These are phyloP conservation scores for Candida hungchunana DNA, from an alignment of 805 yeast genomes.

Conservation along the genomic window DNA sequence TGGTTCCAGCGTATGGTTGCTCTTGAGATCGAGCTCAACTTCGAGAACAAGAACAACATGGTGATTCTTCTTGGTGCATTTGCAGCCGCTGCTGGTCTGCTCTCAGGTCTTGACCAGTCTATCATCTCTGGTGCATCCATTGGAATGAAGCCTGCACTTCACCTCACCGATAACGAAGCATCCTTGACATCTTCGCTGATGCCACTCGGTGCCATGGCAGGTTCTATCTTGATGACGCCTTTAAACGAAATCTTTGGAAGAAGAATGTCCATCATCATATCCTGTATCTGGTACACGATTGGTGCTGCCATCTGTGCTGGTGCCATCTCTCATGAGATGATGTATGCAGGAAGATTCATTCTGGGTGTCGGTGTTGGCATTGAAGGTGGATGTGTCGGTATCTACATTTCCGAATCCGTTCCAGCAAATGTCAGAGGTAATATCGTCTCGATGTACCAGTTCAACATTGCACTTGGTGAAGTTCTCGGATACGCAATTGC, in stretches of 20 bases:
- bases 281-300: slow-evolving; percentile 56
- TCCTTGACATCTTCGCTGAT: slow-evolving; percentile 55
- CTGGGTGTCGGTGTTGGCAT: slow-evolving; percentile 64
- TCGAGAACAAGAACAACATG: slow-evolving; percentile 43
- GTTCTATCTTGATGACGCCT: slow-evolving; percentile 57
- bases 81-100: slow-evolving; percentile 60
- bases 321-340: slow-evolving; percentile 38
- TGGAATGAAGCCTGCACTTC: slow-evolving; percentile 41
- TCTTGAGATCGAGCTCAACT: slow-evolving; percentile 37
- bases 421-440: slow-evolving; percentile 57
- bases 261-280: slow-evolving; percentile 47
- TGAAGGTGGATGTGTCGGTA: slow-evolving; percentile 62
- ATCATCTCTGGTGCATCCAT: slow-evolving; percentile 60
- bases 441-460: slow-evolving; percentile 58
- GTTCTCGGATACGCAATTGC: slow-evolving; percentile 61
- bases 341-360: slow-evolving; percentile 57
- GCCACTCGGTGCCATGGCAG: slow-evolving; percentile 70
- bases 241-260: slow-evolving; percentile 53
- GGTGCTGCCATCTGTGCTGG: slow-evolving; percentile 61
- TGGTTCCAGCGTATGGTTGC: slow-evolving; percentile 35
- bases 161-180: slow-evolving; percentile 37
- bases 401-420: slow-evolving; percentile 57
- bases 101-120: slow-evolving; percentile 67
- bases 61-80: slow-evolving; percentile 48
- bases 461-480: slow-evolving; percentile 63